phyloP scores from a whole-genome alignment of 2,329 filamentous ascomycete genomes.

The Microsporum audouinii region DNA sequence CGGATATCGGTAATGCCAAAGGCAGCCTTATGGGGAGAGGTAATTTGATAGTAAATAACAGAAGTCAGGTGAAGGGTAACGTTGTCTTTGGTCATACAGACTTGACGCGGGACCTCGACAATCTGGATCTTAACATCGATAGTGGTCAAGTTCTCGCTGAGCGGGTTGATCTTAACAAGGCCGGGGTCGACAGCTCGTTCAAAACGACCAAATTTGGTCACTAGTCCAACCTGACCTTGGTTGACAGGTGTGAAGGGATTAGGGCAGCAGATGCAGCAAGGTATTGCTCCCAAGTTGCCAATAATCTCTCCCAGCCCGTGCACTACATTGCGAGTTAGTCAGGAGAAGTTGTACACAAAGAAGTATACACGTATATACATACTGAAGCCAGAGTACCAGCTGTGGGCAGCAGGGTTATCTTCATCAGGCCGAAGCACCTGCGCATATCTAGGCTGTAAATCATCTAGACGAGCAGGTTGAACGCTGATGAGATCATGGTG shows the following conservation, averaged over 20 bases:
- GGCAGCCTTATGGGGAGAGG: slow-evolving; percentile 86
- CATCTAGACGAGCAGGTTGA: slow-evolving; percentile 67
- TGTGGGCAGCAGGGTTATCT: slow-evolving; percentile 58
- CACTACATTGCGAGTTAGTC: slow-evolving; percentile 37
- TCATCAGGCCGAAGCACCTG: slow-evolving; percentile 48
- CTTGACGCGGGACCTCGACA: slow-evolving; percentile 85
- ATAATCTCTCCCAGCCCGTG: slow-evolving; percentile 62
- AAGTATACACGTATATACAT: slow-evolving; percentile 28
- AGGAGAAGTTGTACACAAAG: not conserved
- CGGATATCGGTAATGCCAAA: slow-evolving; percentile 93
- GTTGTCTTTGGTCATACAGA: slow-evolving; percentile 99
- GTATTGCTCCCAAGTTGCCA: slow-evolving; percentile 72
- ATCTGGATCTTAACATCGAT: slow-evolving; percentile 99
- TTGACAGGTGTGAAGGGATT: slow-evolving; percentile 90
- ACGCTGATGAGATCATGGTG: slow-evolving; percentile 50
- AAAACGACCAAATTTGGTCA: slow-evolving; percentile 90
- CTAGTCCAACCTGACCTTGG: slow-evolving; percentile 88
- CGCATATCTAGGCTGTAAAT: slow-evolving; percentile 76
- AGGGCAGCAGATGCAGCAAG: slow-evolving; percentile 82
- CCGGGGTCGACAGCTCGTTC: slow-evolving; percentile 93
- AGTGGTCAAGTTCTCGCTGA: slow-evolving; percentile 78
- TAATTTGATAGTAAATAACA: slow-evolving; percentile 98
- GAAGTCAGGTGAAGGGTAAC: slow-evolving; percentile 87
- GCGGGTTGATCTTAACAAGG: slow-evolving; percentile 92
- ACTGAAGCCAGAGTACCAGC: slow-evolving; percentile 88